Conservation (phyloP, 2,329 filamentous ascomycete species). For the Neoscytalidium dimidiatum region DNA sequence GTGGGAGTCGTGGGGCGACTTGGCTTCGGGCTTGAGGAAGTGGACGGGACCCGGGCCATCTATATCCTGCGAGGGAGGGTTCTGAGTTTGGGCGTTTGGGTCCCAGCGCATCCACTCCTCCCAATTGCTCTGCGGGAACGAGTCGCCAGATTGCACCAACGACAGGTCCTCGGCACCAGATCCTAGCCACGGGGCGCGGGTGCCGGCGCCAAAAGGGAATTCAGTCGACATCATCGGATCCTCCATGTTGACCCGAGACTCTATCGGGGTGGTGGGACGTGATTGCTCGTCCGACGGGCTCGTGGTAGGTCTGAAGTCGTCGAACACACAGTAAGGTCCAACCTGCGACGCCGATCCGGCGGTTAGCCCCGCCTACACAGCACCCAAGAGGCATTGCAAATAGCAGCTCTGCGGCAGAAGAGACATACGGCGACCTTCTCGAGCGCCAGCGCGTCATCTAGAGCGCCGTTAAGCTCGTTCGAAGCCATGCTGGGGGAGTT, state of each 20-base stretch:
- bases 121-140: constrained; percentile 42
- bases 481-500: constrained; percentile 25
- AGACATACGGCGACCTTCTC: constrained; percentile 42
- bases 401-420: neutral
- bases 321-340: constrained; percentile 42
- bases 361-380: constrained; percentile 30
- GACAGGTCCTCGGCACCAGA: constrained; percentile 35
- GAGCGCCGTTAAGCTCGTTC: constrained; percentile 28
- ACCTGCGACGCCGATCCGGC: constrained; percentile 28
- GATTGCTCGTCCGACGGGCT: constrained; percentile 18
- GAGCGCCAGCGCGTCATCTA: constrained; percentile 39
- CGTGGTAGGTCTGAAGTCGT: constrained; percentile 33
- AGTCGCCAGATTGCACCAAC: constrained; percentile 30
- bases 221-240: constrained; percentile 37
- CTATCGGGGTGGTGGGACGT: constrained; percentile 8
- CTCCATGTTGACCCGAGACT: constrained; percentile 31
- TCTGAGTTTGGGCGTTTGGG: constrained; percentile 37
- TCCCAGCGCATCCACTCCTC: constrained; percentile 53
- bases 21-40: constrained; percentile 30
- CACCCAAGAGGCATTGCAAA: neutral
- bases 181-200: constrained; percentile 37
- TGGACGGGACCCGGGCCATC: constrained; percentile 31
- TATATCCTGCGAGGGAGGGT: constrained; percentile 18
- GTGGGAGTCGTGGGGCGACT: constrained; percentile 32
- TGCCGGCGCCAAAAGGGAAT: constrained; percentile 32